A percentile compares a stretch with the other conserved stretches of the same genome.
These are phyloP conservation scores for Coniochaeta prunicola DNA, from an alignment of 2,329 filamentous ascomycete species.

Conservation along the genomic window DNA sequence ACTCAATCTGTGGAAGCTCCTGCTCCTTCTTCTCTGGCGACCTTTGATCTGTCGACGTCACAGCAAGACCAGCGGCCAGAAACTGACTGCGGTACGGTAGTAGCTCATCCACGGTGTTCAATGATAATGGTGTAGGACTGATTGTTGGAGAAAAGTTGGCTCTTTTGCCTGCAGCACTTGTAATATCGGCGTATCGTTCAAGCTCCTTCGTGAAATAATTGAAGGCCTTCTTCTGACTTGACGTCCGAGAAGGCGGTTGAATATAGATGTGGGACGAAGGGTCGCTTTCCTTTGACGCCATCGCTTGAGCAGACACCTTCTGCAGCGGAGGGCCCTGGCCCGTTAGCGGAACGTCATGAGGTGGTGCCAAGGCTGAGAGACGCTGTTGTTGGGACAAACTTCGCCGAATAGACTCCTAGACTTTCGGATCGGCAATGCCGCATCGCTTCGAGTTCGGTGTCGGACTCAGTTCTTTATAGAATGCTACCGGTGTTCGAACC, in stretches of 20 bases:
- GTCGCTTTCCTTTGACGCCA: neutral
- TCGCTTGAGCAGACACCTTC: neutral
- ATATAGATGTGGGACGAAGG: neutral
- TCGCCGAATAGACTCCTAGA: conserved; percentile 37
- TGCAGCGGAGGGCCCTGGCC: neutral
- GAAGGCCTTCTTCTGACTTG: conserved; percentile 1
- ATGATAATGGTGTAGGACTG: conserved; percentile 21
- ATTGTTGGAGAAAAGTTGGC: neutral
- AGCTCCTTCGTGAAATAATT: neutral
- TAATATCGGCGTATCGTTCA: neutral
- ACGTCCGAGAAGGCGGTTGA: conserved; percentile 5
- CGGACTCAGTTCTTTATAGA: neutral
- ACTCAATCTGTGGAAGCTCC: neutral
- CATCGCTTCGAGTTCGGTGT: conserved; percentile 19
- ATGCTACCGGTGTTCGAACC: neutral
- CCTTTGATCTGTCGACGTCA: conserved; percentile 44
- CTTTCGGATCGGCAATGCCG: conserved; percentile 26
- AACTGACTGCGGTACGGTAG: conserved; percentile 48
- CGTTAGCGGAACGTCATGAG: neutral
- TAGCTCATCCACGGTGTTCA: conserved; percentile 44
- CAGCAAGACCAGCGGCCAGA: conserved; percentile 43
- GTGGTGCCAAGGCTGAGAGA: conserved; percentile 25
- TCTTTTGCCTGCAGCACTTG: neutral
- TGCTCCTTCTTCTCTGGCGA: conserved; percentile 1
- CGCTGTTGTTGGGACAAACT: conserved; percentile 37